Base-by-base conservation (phyloP, 2,329 filamentous ascomycete species). In the Sordariomycetes sp. region DNA sequence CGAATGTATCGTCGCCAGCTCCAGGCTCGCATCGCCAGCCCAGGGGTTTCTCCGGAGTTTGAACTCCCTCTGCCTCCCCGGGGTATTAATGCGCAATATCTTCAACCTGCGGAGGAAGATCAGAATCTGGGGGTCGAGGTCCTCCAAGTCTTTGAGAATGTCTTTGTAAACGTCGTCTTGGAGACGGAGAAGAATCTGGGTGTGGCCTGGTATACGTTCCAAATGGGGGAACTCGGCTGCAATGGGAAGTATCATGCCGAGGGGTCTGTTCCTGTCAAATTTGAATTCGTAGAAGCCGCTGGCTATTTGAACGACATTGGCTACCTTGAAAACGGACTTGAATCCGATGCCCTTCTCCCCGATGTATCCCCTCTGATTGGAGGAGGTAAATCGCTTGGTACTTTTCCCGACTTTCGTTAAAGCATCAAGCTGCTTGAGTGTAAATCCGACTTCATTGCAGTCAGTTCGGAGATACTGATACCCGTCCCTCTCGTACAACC, bases 321-420 rank as follows among this genome's bases (percentile, higher is more conserved):
- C 66, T 0, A 70, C 66, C 18, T 64, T 68, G 62, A 72, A 73
- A 22, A 70, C 67, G 2, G 66, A 65, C 59, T 72, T 72, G 67
- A 72, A 72, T 2, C 70, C 70, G 24, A 72, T 71, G 8, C 69
- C 70, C 57, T 71, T 72, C 57, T 71, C 69, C n/a, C 71, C 71
- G 32, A 69, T 69, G 52, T 65, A 70, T 11, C 66, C 64, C 7
- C 60, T 60, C 14, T 58, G 57, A 14, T 59, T 60, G 40, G 34
- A 56, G 40, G 34, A 56, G 28, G 28, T 32, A 4, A 8, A 32
- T 32, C 28, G 28, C 54, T 73, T 74, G 12, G 71, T 70, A 62
- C 72, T 74, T 24, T 62, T 8, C 40, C 65, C 64, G 22, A 71
- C 64, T 10, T 57, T 48, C 62, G 67, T 70, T 5, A 74, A 64